Base-by-base conservation (phyloP, 2,329 filamentous ascomycete species). In the Neonectria faginata region DNA sequence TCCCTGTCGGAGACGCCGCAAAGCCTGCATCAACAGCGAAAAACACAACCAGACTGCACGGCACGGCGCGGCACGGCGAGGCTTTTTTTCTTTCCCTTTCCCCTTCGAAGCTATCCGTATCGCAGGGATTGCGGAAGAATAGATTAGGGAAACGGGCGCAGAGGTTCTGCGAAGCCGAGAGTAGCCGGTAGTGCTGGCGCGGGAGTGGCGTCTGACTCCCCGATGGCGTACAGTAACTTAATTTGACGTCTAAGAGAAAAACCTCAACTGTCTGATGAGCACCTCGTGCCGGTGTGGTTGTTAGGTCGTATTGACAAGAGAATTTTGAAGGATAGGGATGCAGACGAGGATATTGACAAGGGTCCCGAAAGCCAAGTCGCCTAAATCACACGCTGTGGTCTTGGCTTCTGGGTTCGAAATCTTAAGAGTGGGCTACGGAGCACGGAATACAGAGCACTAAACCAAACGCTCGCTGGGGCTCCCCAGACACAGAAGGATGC, bases 161-260 rank as follows among this genome's bases (percentile, higher is more conserved):
- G 14, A n/a, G 25, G n/a, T 36, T 51, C 48, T 51, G 29, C 29
- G 48, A 51, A 22, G 48, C 57, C 51, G 57, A 31, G 44, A 45
- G 50, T 54, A 60, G 31, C 57, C 51, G 57, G n/a, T 41, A 16
- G 29, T 18, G 31, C 42, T 51, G 29, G 39, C 18, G 42, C 50
- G 57, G 57, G 29, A 39, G 50, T 60, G 57, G 57, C 50, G 57
- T 52, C 31, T 47, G 16, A 42, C 57, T 12, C 29, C 18, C 25
- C 3, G 22, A 53, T 54, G 33, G 27, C 29, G 41, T n/a, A 39
- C 22, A 41, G 10, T 2, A 27, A 58, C 57, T 54, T 60, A 60
- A 54, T 60, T 55, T 48, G 50, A 60, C 29, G 22, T 60, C 31
- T 11, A 16, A 20, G 18, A 50, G 9, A 36, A 51, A 22, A 3